Evolutionary conservation across 2,329 filamentous ascomycete species (phyloP).

Genomic region (Venturia asperata): DNA sequence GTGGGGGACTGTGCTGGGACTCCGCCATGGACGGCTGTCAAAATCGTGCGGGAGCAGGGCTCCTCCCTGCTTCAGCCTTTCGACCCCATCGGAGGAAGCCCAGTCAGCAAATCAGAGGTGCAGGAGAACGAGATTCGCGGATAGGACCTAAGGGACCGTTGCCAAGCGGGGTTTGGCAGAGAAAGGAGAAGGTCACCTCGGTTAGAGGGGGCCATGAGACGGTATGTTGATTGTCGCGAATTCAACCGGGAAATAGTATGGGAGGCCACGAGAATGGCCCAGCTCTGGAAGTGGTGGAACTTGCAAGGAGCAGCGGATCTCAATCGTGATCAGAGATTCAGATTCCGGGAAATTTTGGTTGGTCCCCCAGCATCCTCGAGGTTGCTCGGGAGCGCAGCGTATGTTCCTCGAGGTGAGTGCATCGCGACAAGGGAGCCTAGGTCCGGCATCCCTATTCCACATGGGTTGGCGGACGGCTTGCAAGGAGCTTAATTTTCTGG

Average conservation of each 20-base stretch:
- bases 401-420: slow-evolving; percentile 6
- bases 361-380: not conserved
- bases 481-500: not conserved
- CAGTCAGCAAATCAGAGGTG: slow-evolving; percentile 11
- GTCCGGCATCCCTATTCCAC: slow-evolving; percentile 5
- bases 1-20: slow-evolving; percentile 8
- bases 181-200: slow-evolving; percentile 1
- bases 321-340: slow-evolving; percentile 14
- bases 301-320: not conserved
- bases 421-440: slow-evolving; percentile 8
- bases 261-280: not conserved
- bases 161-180: not conserved
- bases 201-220: not conserved
- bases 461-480: not conserved
- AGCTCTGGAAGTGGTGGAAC: not conserved
- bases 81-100: not conserved
- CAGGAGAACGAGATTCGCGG: slow-evolving; percentile 7
- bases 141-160: slow-evolving; percentile 5
- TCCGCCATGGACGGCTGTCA: slow-evolving; percentile 12
- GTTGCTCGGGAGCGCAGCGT: slow-evolving; percentile 12
- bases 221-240: not conserved
- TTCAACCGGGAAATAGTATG: not conserved
- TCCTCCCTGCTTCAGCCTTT: slow-evolving; percentile 11
- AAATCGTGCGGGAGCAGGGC: slow-evolving; percentile 13
- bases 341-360: slow-evolving; percentile 15